phyloP scores from a whole-genome alignment of 1,284 basidiomycete species.

The Pascua guehoae region DNA sequence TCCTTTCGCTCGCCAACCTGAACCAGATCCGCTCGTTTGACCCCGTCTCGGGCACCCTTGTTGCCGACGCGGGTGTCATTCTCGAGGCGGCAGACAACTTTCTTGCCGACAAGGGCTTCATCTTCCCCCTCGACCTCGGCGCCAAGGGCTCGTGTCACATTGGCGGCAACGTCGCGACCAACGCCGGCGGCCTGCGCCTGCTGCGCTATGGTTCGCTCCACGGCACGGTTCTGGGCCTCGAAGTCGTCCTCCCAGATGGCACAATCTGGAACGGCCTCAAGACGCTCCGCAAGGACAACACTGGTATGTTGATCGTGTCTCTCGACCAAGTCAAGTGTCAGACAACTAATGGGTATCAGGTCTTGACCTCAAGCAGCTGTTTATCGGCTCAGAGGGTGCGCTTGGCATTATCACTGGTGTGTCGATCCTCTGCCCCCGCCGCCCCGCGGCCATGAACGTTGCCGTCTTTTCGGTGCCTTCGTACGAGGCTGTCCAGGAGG shows the following conservation, averaged over 20 bases:
- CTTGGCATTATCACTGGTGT: slow-evolving; percentile 93
- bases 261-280: slow-evolving; percentile 83
- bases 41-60: slow-evolving; percentile 69
- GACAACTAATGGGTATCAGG: slow-evolving; percentile 56
- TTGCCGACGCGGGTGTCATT: slow-evolving; percentile 82
- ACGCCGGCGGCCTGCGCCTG: slow-evolving; percentile 91
- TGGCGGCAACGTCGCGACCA: slow-evolving; percentile 95
- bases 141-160: slow-evolving; percentile 99
- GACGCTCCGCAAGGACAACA: slow-evolving; percentile 91
- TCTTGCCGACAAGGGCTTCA: slow-evolving; percentile 82
- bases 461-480: slow-evolving; percentile 57
- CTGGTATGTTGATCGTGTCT: slow-evolving; percentile 57
- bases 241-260: slow-evolving; percentile 95
- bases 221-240: slow-evolving; percentile 92
- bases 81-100: slow-evolving; percentile 87
- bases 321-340: not conserved
- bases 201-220: slow-evolving; percentile 94
- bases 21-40: slow-evolving; percentile 87
- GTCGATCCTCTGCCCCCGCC: slow-evolving; percentile 88
- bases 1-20: slow-evolving; percentile 80
- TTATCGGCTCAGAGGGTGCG: slow-evolving; percentile 96
- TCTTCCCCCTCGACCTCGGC: slow-evolving; percentile 96
- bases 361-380: slow-evolving; percentile 98
- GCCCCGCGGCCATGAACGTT: slow-evolving; percentile 63
- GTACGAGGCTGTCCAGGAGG: slow-evolving; percentile 56